phyloP scores from a whole-genome alignment of 2,329 filamentous ascomycete species.

The Ophiostoma triangulosporum region DNA sequence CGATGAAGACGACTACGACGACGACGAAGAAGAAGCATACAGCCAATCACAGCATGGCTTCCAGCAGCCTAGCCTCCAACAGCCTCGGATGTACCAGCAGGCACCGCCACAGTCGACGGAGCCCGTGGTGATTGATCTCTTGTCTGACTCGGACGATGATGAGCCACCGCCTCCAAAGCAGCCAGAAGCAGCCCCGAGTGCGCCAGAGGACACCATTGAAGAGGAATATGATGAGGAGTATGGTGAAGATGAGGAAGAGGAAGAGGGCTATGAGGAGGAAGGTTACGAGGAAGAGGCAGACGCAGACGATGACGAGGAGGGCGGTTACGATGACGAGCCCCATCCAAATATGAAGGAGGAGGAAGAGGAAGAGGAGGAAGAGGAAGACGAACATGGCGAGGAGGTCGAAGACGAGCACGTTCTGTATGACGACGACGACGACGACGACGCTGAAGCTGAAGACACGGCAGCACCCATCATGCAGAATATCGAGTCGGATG shows the following conservation, averaged over 20 bases:
- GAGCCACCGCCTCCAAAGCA: not conserved
- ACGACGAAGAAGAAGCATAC: conserved; percentile 1
- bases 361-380: conserved; percentile 1
- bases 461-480: not conserved
- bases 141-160: conserved; percentile 33
- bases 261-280: conserved; percentile 1
- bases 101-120: not conserved
- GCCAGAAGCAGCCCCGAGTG: not conserved
- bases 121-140: conserved; percentile 32
- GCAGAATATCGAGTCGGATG: not conserved
- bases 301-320: conserved; percentile 2
- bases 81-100: not conserved
- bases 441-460: not conserved
- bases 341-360: not conserved
- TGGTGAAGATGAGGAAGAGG: not conserved
- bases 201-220: not conserved
- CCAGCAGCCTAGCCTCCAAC: not conserved
- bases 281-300: conserved; percentile 3
- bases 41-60: not conserved
- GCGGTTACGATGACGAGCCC: not conserved
- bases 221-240: not conserved
- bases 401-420: not conserved
- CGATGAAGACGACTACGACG: not conserved
- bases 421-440: not conserved
- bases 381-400: conserved; percentile 1